Base-by-base conservation (phyloP, 2,329 filamentous ascomycete species). In the Remersonia thermophila region DNA sequence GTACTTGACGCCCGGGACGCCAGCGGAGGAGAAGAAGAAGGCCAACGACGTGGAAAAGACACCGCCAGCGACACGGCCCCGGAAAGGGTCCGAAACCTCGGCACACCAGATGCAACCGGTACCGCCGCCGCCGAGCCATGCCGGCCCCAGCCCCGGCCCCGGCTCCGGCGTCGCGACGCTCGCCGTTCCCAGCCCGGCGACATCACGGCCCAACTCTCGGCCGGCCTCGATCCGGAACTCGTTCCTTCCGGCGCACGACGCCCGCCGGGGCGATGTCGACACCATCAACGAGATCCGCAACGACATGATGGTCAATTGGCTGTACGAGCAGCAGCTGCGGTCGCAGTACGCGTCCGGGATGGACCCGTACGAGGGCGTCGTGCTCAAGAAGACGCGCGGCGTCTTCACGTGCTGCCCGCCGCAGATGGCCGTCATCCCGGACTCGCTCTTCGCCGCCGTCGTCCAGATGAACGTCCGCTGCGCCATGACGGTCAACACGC, bases 401-500 rank as follows among this genome's bases (percentile, higher is more conserved):
- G 52, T 50, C 38, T 62, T 59, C 44, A 50, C 56, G 6, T 62
- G 57, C 44, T 61, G 52, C 40, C 59, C 59, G 20, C 54, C 56
- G 14, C 54, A 60, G 39, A 54, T 62, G 41, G 51, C 48, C 35
- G 50, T 53, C 14, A 52, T 59, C 32, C 54, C 52, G 3, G 44
- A 53, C 27, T 55, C 57, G 15, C 44, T 62, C 5, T 57, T 49
- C 33, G 54, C 57, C 13, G 57, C 58, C 48, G 45, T 57, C 8
- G 47, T 53, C 44, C 51, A 56, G 43, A 54, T 62, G 42, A 63
- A 63, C 30, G 59, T 63, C 13, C 53, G 56, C 71, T 73, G 68
- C 47, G 76, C 76, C 34, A 77, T 81, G 68, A 82, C 77, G 3
- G 64, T 80, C 44, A 77, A 73, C 50, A 80, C 76, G 3, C 63